Evolutionary conservation across 2,329 filamentous ascomycete species (phyloP), one percentile per base, ranked within the genome.

Genomic region (Hypomyces perniciosus): DNA sequence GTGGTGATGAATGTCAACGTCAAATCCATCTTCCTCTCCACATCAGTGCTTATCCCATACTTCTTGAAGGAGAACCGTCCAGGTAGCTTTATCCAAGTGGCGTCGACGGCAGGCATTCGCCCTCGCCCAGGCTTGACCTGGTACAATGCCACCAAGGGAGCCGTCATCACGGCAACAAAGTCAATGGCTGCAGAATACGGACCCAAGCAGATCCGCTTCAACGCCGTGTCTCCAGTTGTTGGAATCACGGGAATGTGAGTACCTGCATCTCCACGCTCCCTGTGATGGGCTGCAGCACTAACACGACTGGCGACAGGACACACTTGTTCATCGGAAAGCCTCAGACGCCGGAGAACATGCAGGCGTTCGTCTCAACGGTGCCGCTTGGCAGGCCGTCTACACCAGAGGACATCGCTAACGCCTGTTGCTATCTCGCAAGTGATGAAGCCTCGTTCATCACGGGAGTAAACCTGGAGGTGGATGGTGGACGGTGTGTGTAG

Each of bases 361-460:
- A 76, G 54, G 72, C 69, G 2, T 78, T 83, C 56, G 69, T 80
- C 37, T 73, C 74, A 1, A 72, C 74, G 0, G 69, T 83, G 4
- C 80, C 79, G 0, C 65, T 83, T 1, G 79, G 79, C 2, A 68
- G 80, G 8, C 71, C 74, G 4, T 77, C 78, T 1, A 76, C 76
- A 9, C 76, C 80, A 1, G 71, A 74, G 7, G 86, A 90, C 64
- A 77, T 91, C 38, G 85, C 83, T 2, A 87, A 87, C 61, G 84
- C 84, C 28, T 83, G 80, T 54, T 74, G 84, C 12, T 90, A 84
- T 62, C 65, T 90, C 42, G 83, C 83, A 1, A 86, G 83, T 52
- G 83, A 88, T 29, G 86, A 90, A 61, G 83, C 81, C 0, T 75
- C 73, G 3, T 90, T 90, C 59, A 79, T 90, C 55, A 88, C 85